These are phyloP conservation scores for Lodderomyces metapsilosis DNA, from an alignment of 1,139 yeast genomes.

Conservation along the genomic window DNA sequence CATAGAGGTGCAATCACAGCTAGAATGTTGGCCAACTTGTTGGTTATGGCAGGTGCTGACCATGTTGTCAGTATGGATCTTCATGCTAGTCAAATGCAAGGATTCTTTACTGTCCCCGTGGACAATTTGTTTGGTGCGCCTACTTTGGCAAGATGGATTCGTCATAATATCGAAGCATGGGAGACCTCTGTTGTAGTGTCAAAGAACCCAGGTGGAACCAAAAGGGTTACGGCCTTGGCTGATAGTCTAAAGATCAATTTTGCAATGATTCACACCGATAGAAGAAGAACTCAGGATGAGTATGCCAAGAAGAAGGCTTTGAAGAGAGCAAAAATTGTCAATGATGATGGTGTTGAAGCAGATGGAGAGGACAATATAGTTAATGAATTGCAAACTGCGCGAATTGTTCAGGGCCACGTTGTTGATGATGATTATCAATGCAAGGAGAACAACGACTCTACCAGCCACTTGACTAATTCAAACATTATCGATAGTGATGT, in stretches of 20 bases:
- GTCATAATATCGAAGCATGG: conserved; percentile 83
- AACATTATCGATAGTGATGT: conserved; percentile 45
- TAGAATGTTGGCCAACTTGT: conserved; percentile 93
- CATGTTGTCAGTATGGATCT: conserved; percentile 97
- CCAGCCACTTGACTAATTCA: conserved; percentile 6
- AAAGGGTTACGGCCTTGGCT: conserved; percentile 94
- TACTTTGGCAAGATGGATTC: conserved; percentile 93
- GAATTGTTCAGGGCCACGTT: conserved; percentile 96
- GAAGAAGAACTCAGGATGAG: conserved; percentile 82
- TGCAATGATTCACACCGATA: conserved; percentile 98
- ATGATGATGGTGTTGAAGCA: conserved; percentile 22
- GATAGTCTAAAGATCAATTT: conserved; percentile 93
- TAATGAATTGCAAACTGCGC: conserved; percentile 90
- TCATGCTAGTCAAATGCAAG: conserved; percentile 99
- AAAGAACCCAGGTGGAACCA: conserved; percentile 98
- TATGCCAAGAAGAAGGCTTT: conserved; percentile 45
- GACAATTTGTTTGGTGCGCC: conserved; percentile 97
- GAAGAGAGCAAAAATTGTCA: conserved; percentile 20
- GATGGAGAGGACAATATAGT: conserved; percentile 59
- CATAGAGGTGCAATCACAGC: conserved; percentile 99
- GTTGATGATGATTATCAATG: conserved; percentile 74
- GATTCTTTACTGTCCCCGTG: conserved; percentile 94
- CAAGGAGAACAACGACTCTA: conserved; percentile 9
- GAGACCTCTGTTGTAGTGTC: conserved; percentile 83
- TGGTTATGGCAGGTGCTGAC: conserved; percentile 98